Percentiles rank a stretch among this genome's conserved stretches.
phyloP scores from a whole-genome alignment of 352 stramenopile genomes.

The Pythium aristosporum region DNA sequence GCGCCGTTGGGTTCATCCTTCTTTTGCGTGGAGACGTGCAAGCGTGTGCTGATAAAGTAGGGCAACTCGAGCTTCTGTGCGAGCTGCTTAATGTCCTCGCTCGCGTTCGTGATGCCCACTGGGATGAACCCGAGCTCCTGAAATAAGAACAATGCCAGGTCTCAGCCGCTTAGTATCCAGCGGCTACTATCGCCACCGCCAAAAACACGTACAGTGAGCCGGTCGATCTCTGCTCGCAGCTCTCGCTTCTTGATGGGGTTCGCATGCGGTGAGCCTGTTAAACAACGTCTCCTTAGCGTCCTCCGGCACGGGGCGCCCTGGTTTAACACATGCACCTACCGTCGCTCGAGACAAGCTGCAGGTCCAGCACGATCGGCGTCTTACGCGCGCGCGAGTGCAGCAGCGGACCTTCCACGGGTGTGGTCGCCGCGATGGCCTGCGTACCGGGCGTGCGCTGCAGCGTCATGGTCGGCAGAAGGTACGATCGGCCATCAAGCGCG shows the following conservation, averaged over 20 bases:
- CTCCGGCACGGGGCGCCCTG: not conserved
- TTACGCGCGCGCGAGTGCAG: slow-evolving; percentile 43
- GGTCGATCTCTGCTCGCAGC: slow-evolving; percentile 61
- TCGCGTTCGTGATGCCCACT: slow-evolving; percentile 82
- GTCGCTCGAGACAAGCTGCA: slow-evolving; percentile 74
- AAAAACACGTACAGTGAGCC: slow-evolving; percentile 42
- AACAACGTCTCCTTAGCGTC: not conserved
- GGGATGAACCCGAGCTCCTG: slow-evolving; percentile 44
- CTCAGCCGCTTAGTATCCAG: no score
- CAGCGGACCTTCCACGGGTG: slow-evolving; percentile 32
- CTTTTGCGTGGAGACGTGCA: slow-evolving; percentile 31
- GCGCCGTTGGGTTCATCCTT: not conserved
- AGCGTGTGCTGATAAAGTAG: slow-evolving; percentile 75
- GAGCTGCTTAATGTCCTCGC: slow-evolving; percentile 79
- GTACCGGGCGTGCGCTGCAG: slow-evolving; percentile 34
- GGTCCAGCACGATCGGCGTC: slow-evolving; percentile 69
- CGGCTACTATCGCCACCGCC: no score
- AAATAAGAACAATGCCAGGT: not conserved
- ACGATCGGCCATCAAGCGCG: slow-evolving; percentile 64
- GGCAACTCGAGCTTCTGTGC: slow-evolving; percentile 60
- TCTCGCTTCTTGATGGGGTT: slow-evolving; percentile 79
- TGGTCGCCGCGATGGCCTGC: slow-evolving; percentile 21
- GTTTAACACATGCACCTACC: slow-evolving; percentile 30
- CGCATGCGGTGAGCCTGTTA: slow-evolving; percentile 64
- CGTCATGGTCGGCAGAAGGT: slow-evolving; percentile 70